Evolutionary conservation across 2,329 filamentous ascomycete genomes (phyloP), one percentile per base, ranked within the genome.

Genomic region (Cucurbitaria berberidis): DNA sequence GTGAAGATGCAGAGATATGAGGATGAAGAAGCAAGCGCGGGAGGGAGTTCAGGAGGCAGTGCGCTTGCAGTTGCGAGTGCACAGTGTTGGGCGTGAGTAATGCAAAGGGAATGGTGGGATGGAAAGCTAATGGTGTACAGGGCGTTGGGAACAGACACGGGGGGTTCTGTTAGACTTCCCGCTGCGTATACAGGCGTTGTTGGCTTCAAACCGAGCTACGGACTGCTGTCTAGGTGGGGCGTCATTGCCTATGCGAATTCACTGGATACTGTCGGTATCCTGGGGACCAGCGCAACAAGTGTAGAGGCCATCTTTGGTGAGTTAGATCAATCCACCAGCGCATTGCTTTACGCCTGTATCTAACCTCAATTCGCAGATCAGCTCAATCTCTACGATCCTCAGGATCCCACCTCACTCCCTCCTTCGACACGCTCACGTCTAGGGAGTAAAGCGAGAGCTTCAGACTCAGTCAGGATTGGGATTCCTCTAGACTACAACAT

Each of bases 201-300:
- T 15, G 93, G 93, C 0, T 96, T 93, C 76, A 96, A 97, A 75
- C 93, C 93, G 1, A 95, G 90, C 24, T 97, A 97, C 70, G 93
- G 93, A 15, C 83, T 93, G 77, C 75, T 97, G 26, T 96, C 91
- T 39, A 83, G 93, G 53, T 91, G 87, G 80, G 93, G 93, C 1
- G 90, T 97, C 2, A 85, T 97, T 44, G 89, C 91, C 13, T 97
- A 97, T 71, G 93, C 93, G 8, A 96, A 97, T 73, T 96, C 91
- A 1, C 79, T 97, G 8, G 93, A 97, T 70, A 96, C 93, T 0
- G 91, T 97, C 8, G 93, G 93, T 0, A 81, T 96, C 3, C 63
- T 96, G 38, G 86, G 87, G 0, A 77, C 72, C 41, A 79, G 78
- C 3, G 84, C 86, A 0, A 72, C n/a, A 49, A 84, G 52, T 72